Percentiles rank a stretch among this genome's conserved stretches.
phyloP scores from a whole-genome alignment of 2,329 filamentous ascomycete species.

The Madurella fahalii region DNA sequence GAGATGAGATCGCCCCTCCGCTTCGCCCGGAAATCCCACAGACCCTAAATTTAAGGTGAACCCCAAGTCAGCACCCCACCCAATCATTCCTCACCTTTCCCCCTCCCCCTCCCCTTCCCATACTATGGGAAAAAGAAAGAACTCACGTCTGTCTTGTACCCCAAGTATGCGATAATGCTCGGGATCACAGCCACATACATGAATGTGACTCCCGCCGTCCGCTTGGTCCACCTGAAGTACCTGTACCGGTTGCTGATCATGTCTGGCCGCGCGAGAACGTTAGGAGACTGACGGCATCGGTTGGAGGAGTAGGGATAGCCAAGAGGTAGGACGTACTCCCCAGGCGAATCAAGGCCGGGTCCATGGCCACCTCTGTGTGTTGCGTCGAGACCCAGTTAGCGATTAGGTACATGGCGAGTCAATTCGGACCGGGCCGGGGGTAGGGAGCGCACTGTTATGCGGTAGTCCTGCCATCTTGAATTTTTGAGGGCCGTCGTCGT shows the following conservation, averaged over 20 bases:
- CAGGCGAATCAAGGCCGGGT: constrained; percentile 46
- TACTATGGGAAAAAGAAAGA: not conserved
- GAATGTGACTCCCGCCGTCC: constrained; percentile 76
- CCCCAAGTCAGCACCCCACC: constrained; percentile 3
- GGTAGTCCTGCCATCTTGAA: constrained; percentile 40
- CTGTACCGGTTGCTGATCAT: constrained; percentile 82
- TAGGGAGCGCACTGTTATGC: constrained; percentile 38
- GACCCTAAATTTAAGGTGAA: constrained; percentile 57
- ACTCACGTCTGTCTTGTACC: constrained; percentile 83
- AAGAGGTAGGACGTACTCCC: constrained; percentile 36
- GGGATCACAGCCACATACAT: constrained; percentile 74
- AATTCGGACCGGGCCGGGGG: not conserved
- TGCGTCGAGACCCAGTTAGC: constrained; percentile 29
- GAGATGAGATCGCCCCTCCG: constrained; percentile 76
- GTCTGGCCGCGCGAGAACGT: constrained; percentile 47
- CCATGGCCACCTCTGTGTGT: constrained; percentile 43
- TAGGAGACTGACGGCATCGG: not conserved
- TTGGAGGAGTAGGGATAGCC: not conserved
- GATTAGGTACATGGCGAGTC: not conserved
- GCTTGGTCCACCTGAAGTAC: constrained; percentile 90
- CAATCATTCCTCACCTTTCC: too few relatives aligned
- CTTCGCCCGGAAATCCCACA: constrained; percentile 82
- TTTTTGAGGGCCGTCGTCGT: constrained; percentile 6
- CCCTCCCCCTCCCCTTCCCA: not conserved
- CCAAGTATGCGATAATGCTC: constrained; percentile 62